Conservation (phyloP, 306 rosid species). For the Clitoria ternatea region DNA sequence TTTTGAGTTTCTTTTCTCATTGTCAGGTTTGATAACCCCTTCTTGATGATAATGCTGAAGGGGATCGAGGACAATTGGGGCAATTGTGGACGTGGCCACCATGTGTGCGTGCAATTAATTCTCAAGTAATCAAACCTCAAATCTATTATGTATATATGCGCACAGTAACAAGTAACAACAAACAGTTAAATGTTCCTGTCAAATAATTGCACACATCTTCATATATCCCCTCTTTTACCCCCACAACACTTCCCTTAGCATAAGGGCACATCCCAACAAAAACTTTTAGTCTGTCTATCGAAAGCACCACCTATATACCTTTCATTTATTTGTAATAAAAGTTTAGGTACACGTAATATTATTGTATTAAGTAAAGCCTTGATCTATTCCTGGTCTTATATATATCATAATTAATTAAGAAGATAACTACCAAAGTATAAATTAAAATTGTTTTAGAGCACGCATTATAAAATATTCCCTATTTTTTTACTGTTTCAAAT, state of each 20-base stretch:
- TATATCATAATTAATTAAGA: too few species aligned
- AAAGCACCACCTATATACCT: not conserved
- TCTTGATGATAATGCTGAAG: not conserved
- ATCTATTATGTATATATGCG: slow-evolving; percentile 13
- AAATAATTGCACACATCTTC: slow-evolving; percentile 41
- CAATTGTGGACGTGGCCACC: slow-evolving; percentile 29
- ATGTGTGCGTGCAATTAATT: slow-evolving; percentile 28
- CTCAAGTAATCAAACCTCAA: slow-evolving; percentile 26
- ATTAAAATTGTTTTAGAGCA: too few species aligned
- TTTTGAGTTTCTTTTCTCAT: not conserved
- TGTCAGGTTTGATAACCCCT: not conserved
- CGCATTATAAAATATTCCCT: too few species aligned
- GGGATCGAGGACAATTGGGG: not conserved
- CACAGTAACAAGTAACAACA: slow-evolving; percentile 28
- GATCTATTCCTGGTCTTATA: not conserved
- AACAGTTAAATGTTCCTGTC: slow-evolving; percentile 41
- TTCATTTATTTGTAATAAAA: not conserved
- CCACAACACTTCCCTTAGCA: slow-evolving; percentile 13
- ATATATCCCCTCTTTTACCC: slow-evolving; percentile 23
- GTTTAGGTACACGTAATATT: too few species aligned
- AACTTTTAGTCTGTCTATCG: slow-evolving; percentile 40
- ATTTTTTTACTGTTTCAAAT: too few species aligned
- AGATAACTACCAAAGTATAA: too few species aligned
- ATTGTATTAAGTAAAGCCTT: not conserved
- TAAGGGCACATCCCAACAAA: slow-evolving; percentile 32